Evolutionary conservation across 305 asterid genomes (phyloP), one percentile per base, ranked within the genome.

Genomic region (Fraxinus ornus): DNA sequence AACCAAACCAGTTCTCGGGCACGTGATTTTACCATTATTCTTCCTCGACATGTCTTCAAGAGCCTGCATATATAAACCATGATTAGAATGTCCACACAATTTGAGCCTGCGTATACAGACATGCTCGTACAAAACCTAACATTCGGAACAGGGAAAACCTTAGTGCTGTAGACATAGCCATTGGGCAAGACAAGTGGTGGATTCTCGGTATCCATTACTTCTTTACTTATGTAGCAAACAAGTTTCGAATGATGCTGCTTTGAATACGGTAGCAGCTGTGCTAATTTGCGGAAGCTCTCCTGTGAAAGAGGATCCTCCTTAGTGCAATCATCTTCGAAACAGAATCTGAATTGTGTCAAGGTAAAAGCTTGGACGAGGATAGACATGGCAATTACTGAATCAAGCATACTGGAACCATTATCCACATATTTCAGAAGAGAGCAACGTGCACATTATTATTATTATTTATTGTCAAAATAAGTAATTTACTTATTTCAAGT

Each of bases 301-400:
- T 95, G 98, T n/a, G 99, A 97, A 28, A 97, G 87, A 83, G 99
- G 99, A 88, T 97, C 99, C 85, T 97, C 99, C 87, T 97, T 97
- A 8, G 98, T 87, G 89, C 99, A 97, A 85, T 91, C 97, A 79
- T 92, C 98, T 91, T 95, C 92, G 6, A 91, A 97, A 85, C 98
- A 95, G 89, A 91, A 93, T 84, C 99, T 97, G 85, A 79, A 74
- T 76, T 60, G 19, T 44, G 93, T 93, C 90, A 92, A 91, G 97
- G 94, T 77, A 88, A 86, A 86, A 83, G 28, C 85, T 36, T 36
- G 44, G 66, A 62, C 60, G 66, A 55, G 21, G 77, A 80, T 30
- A 37, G 71, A 57, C 55, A 77, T 68, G 39, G 35, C 28, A 77
- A 75, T 13, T 35, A 76, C 78, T 76, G 70, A 36, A 15, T 1